These are phyloP conservation scores for Dactylellina parvicollis DNA, from an alignment of 2,329 filamentous ascomycete genomes.

Conservation along the genomic window DNA sequence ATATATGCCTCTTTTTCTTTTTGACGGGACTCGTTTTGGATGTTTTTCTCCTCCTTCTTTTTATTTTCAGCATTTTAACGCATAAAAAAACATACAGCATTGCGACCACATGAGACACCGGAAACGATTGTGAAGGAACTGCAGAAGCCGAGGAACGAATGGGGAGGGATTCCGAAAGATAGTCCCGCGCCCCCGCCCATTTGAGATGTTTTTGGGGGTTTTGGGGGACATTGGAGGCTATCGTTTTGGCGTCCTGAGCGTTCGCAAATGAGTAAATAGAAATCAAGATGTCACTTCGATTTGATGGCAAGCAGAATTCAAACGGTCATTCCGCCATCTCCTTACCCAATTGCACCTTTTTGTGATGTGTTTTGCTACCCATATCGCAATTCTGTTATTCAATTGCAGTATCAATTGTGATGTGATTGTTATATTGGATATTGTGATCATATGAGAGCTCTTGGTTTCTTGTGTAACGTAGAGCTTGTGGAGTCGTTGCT, in stretches of 20 bases:
- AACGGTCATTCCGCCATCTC: not conserved
- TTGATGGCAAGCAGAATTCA: too few species aligned
- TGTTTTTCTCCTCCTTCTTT: not conserved
- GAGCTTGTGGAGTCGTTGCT: not conserved
- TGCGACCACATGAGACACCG: constrained; percentile 32
- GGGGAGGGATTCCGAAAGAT: constrained; percentile 46
- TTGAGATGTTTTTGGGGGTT: not conserved
- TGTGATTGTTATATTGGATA: not conserved
- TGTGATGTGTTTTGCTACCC: not conserved
- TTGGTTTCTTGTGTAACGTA: constrained; percentile 6
- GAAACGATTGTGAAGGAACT: constrained; percentile 33
- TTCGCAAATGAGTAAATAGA: too few species aligned
- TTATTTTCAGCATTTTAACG: not conserved
- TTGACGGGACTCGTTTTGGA: not conserved
- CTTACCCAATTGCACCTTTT: not conserved
- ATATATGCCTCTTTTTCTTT: not conserved
- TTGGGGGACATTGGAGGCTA: too few species aligned
- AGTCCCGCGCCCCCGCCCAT: not conserved
- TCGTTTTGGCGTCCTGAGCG: too few species aligned
- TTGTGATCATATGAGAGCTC: not conserved
- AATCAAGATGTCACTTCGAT: too few species aligned
- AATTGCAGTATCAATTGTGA: not conserved
- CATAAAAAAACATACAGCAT: constrained; percentile 1
- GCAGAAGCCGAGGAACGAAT: constrained; percentile 42
- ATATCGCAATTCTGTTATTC: too few species aligned